Percentiles rank a stretch among this genome's conserved stretches.
Conservation (phyloP, 2,329 filamentous ascomycete genomes). For the Ampelomyces quisqualis region DNA sequence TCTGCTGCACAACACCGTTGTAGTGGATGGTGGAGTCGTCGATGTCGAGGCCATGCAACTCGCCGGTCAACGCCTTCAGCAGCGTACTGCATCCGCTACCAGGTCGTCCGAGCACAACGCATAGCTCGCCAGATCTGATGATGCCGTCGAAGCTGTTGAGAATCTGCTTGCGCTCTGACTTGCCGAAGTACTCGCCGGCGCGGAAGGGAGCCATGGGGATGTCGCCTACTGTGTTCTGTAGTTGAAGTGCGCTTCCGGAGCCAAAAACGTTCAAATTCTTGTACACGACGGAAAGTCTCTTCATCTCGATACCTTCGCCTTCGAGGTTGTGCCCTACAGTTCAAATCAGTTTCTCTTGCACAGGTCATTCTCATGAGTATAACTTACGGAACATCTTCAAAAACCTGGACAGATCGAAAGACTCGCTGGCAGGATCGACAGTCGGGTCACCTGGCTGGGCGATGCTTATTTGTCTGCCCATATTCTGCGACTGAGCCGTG, state of each 20-base stretch:
- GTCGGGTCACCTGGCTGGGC: slow-evolving; percentile 47
- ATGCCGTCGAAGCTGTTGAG: slow-evolving; percentile 56
- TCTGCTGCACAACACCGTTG: slow-evolving; percentile 53
- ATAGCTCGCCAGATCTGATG: slow-evolving; percentile 53
- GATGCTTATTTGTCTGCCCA: slow-evolving; percentile 24
- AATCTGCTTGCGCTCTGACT: slow-evolving; percentile 56
- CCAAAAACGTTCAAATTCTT: slow-evolving; percentile 67
- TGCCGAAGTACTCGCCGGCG: slow-evolving; percentile 53
- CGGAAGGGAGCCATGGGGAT: slow-evolving; percentile 60
- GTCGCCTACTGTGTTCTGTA: slow-evolving; percentile 67
- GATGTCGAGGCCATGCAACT: slow-evolving; percentile 59
- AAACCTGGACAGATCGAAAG: slow-evolving; percentile 59
- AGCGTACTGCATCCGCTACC: slow-evolving; percentile 65
- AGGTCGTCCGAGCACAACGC: slow-evolving; percentile 51
- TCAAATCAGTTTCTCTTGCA: neutral
- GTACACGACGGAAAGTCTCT: slow-evolving; percentile 62
- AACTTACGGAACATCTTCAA: slow-evolving; percentile 47
- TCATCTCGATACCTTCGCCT: slow-evolving; percentile 57
- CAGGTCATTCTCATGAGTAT: no score
- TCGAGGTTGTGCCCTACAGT: slow-evolving; percentile 52
- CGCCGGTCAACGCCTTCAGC: slow-evolving; percentile 62
- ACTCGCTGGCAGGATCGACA: slow-evolving; percentile 54
- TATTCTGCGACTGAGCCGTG: slow-evolving; percentile 25
- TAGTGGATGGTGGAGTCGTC: slow-evolving; percentile 61
- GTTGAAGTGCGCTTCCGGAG: slow-evolving; percentile 64